A percentile compares a stretch with the other conserved stretches of the same genome.
Evolutionary conservation across 1,284 basidiomycete genomes (phyloP).

Genomic region (Cystobasidium slooffiae): DNA sequence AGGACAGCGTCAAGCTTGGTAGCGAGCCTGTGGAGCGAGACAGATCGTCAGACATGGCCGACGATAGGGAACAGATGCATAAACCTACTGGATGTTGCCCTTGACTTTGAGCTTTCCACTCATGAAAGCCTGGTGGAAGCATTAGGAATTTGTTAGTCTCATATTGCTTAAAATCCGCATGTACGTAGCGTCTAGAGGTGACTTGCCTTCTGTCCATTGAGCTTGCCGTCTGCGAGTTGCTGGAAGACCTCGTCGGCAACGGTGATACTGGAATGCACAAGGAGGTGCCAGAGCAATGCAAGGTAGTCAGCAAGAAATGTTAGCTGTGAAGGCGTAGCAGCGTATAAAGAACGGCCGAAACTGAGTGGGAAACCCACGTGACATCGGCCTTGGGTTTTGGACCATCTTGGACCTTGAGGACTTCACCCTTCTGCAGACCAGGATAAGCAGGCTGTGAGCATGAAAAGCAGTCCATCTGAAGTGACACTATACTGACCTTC

Average conservation of each 20-base stretch:
- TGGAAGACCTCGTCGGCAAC: constrained; percentile 61
- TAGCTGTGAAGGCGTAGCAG: neutral
- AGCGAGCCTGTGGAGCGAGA: constrained; percentile 54
- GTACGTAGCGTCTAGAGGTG: too few relatives aligned
- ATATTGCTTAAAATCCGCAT: neutral
- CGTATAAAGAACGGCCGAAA: neutral
- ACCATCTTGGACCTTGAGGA: constrained; percentile 78
- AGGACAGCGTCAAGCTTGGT: constrained; percentile 83
- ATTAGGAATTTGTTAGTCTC: neutral
- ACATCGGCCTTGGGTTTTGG: constrained; percentile 70
- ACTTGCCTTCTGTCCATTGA: constrained; percentile 73
- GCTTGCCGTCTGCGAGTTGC: constrained; percentile 60
- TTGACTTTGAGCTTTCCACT: constrained; percentile 74
- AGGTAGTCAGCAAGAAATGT: neutral
- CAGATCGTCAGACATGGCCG: neutral
- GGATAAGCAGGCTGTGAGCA: neutral
- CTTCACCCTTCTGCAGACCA: constrained; percentile 50
- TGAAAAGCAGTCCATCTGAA: neutral
- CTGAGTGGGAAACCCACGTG: constrained; percentile 55
- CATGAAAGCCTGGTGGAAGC: constrained; percentile 71
- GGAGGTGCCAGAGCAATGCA: neutral
- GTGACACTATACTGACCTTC: constrained; percentile 61
- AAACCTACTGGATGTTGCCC: constrained; percentile 72
- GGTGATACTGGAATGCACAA: constrained; percentile 60
- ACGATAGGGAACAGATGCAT: neutral